Conservation (phyloP, 1,139 yeast species). For the Candida sojae region DNA sequence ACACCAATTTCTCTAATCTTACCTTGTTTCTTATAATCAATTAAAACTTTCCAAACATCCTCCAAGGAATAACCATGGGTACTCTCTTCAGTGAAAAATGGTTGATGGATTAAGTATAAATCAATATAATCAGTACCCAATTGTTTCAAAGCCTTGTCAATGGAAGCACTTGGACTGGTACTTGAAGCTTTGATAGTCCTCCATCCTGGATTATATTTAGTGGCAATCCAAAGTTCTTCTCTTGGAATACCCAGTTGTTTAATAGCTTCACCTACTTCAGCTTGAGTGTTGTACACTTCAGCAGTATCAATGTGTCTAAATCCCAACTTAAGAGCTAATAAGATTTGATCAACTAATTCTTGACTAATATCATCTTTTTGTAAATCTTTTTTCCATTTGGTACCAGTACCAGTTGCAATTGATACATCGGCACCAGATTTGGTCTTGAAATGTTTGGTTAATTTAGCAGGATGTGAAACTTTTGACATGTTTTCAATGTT, state of each 20-base stretch:
- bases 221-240: constrained; percentile 56
- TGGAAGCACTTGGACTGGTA: constrained; percentile 47
- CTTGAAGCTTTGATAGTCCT: constrained; percentile 18
- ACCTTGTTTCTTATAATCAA: constrained; percentile 40
- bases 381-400: constrained; percentile 54
- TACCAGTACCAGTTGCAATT: constrained; percentile 66
- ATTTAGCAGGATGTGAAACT: constrained; percentile 6
- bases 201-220: constrained; percentile 46
- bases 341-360: constrained; percentile 45
- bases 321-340: constrained; percentile 49
- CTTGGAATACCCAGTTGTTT: constrained; percentile 46
- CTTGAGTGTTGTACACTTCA: constrained; percentile 64
- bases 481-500: neutral
- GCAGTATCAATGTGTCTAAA: constrained; percentile 66
- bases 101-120: constrained; percentile 68
- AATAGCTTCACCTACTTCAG: constrained; percentile 61
- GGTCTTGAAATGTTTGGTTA: constrained; percentile 26
- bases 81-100: constrained; percentile 32
- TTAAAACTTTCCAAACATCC: constrained; percentile 40
- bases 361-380: constrained; percentile 30
- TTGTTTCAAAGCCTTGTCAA: constrained; percentile 37
- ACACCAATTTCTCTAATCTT: constrained; percentile 44
- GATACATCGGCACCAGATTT: constrained; percentile 40
- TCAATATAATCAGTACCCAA: constrained; percentile 67
- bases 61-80: constrained; percentile 29